Evolutionary conservation across 169 alveolate genomes (phyloP).

Genomic region (Eimeria maxima): DNA sequence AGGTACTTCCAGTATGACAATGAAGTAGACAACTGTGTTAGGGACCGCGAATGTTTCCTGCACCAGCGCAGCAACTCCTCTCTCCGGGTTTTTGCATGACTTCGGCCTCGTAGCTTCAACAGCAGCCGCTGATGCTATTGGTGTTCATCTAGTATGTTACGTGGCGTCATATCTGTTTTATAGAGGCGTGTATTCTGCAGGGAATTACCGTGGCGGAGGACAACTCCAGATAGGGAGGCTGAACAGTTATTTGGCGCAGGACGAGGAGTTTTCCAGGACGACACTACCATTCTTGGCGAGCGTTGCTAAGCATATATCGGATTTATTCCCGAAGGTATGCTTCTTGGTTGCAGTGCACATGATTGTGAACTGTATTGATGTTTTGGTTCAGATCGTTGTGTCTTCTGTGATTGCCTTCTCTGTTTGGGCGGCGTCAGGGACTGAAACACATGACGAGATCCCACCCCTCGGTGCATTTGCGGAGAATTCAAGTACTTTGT

Average conservation of each 20-base stretch:
- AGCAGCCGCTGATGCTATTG: neutral
- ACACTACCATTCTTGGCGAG: slow-evolving; percentile 25
- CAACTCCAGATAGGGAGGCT: neutral
- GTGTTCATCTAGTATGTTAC: neutral
- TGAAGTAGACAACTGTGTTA: neutral
- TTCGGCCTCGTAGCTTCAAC: neutral
- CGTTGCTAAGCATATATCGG: neutral
- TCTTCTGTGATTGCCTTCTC: neutral
- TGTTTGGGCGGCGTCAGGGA: slow-evolving; percentile 49
- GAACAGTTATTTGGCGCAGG: slow-evolving; percentile 3
- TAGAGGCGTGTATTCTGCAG: neutral
- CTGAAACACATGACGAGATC: slow-evolving; percentile 15
- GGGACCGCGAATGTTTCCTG: neutral
- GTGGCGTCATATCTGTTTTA: neutral
- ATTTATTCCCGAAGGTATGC: neutral
- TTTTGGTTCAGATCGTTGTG: neutral
- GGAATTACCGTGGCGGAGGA: slow-evolving; percentile 18
- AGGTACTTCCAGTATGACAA: neutral
- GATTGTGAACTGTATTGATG: neutral
- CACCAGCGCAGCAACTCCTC: neutral
- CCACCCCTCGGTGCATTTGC: slow-evolving; percentile 44
- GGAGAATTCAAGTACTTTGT: slow-evolving; percentile 53
- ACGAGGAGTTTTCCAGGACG: neutral
- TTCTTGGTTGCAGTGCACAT: neutral
- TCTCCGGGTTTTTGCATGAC: neutral